These are phyloP conservation scores for Didymella lethalis DNA, from an alignment of 2,329 filamentous ascomycete species.

Conservation along the genomic window DNA sequence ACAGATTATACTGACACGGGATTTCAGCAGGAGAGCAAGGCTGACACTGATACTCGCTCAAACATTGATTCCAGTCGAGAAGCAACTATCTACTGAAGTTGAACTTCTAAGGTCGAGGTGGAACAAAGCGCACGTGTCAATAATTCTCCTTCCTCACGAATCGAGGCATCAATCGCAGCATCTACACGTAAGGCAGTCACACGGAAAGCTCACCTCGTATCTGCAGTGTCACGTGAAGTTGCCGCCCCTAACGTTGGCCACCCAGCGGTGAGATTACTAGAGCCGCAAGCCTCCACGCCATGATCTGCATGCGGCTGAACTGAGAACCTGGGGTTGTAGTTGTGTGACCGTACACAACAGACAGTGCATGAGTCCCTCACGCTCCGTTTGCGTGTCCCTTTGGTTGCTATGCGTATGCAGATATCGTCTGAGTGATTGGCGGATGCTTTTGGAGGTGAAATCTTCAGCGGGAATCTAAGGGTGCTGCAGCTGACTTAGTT, in stretches of 20 bases:
- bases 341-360: slow-evolving; percentile 10
- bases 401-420: background rate
- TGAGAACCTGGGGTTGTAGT: slow-evolving; percentile 2
- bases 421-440: background rate
- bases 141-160: background rate
- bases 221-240: background rate
- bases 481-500: background rate
- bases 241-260: background rate
- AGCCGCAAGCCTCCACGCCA: background rate
- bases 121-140: background rate
- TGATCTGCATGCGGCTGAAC: slow-evolving; percentile 16
- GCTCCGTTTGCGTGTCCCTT: background rate
- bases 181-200: background rate
- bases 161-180: background rate
- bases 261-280: slow-evolving; percentile 4
- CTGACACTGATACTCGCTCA: no score
- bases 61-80: no score
- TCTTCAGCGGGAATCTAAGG: background rate
- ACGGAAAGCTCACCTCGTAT: background rate
- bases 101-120: no score
- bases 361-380: slow-evolving; percentile 4
- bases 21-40: no score
- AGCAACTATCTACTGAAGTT: no score
- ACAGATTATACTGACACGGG: no score
- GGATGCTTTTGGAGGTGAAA: background rate